These are phyloP conservation scores for Hansenula lynferdii DNA, from an alignment of 1,139 yeast species.

Conservation along the genomic window DNA sequence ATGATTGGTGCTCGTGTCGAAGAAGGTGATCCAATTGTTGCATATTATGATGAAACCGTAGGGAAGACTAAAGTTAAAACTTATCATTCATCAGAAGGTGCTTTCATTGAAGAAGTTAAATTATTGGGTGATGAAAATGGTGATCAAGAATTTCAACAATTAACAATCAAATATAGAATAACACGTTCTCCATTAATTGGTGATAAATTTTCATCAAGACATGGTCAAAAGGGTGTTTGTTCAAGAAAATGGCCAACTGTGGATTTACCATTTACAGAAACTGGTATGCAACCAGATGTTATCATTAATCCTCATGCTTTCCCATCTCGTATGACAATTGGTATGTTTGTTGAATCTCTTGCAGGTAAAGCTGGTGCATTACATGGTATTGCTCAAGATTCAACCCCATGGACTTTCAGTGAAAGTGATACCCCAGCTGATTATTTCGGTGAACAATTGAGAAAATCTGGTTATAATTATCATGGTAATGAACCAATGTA, in stretches of 20 bases:
- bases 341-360: slow-evolving; percentile 97
- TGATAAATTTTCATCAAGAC: slow-evolving; percentile 97
- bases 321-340: slow-evolving; percentile 99
- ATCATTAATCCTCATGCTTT: slow-evolving; percentile 98
- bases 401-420: slow-evolving; percentile 93
- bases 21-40: slow-evolving; percentile 95
- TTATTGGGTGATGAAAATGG: slow-evolving; percentile 79
- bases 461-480: slow-evolving; percentile 86
- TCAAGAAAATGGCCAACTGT: slow-evolving; percentile 97
- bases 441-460: slow-evolving; percentile 90
- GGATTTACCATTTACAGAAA: slow-evolving; percentile 96
- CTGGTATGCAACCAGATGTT: slow-evolving; percentile 96
- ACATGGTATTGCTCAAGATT: slow-evolving; percentile 96
- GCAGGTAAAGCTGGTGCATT: slow-evolving; percentile 99
- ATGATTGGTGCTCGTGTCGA: slow-evolving; percentile 80
- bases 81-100: slow-evolving; percentile 93
- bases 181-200: slow-evolving; percentile 95
- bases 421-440: slow-evolving; percentile 97
- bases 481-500: slow-evolving; percentile 99
- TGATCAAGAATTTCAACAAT: slow-evolving; percentile 74
- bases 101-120: slow-evolving; percentile 92
- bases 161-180: slow-evolving; percentile 86
- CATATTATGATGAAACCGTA: slow-evolving; percentile 84
- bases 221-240: slow-evolving; percentile 99
- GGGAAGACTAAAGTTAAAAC: slow-evolving; percentile 92